phyloP scores from a whole-genome alignment of 2,329 filamentous ascomycete genomes.

The Immersiporthe knoxdaviesiana region DNA sequence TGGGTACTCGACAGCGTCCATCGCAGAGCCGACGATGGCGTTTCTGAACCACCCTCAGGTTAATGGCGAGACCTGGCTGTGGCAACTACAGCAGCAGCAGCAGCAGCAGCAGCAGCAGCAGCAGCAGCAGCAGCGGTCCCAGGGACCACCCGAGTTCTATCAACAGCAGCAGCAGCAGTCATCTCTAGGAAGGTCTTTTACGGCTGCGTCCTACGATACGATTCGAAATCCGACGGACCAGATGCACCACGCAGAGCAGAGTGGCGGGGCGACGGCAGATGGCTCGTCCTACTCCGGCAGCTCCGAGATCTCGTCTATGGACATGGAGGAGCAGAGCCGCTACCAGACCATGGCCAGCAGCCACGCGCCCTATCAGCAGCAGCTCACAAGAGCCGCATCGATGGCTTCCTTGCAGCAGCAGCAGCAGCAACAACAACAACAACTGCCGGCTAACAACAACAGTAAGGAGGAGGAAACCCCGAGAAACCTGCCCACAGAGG shows the following conservation, averaged over 20 bases:
- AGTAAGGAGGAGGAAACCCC: no score
- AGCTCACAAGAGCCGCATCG: neutral
- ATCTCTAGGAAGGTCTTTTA: neutral
- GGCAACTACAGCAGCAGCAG: conserved; percentile 18
- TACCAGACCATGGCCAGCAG: neutral
- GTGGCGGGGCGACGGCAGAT: neutral
- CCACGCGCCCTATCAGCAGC: neutral
- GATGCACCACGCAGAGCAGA: neutral
- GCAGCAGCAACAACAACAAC: no score
- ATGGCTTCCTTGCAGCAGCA: conserved; percentile 13
- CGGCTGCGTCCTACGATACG: neutral
- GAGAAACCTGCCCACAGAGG: conserved; percentile 32
- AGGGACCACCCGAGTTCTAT: neutral
- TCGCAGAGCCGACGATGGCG: conserved; percentile 12
- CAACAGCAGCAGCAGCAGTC: neutral
- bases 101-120: conserved; percentile 6
- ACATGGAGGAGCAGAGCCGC: conserved; percentile 6
- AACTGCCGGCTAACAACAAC: neutral
- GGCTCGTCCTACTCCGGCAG: conserved; percentile 10
- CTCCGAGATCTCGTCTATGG: conserved; percentile 14
- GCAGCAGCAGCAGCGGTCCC: neutral
- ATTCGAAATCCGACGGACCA: neutral
- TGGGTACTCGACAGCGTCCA: conserved; percentile 22
- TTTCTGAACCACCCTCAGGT: conserved; percentile 17
- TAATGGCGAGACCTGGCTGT: conserved; percentile 13